Evolutionary conservation across 805 yeast genomes (phyloP), one percentile per base, ranked within the genome.

Genomic region (Saccharomycopsis selenospora): DNA sequence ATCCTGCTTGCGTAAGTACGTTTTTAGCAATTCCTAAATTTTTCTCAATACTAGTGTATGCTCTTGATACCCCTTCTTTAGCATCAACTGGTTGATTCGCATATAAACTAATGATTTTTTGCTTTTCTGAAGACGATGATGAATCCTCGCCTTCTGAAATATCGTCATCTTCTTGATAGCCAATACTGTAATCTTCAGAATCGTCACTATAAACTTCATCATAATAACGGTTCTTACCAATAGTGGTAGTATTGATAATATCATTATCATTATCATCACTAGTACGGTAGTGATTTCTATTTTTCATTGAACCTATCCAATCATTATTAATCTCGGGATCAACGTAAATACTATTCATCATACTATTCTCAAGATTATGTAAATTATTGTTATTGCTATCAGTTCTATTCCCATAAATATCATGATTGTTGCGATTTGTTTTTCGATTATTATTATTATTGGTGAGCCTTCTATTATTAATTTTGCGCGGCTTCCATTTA

Each of bases 51-150:
- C 95, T 77, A 43, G 69, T 69, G 61, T 82, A 85, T 0, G 96
- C 96, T n/a, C 73, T 72, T 50, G 70, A 73, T 11, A 90, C 61
- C 0, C 97, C 97, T 55, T 82, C 81, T 52, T 75, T 77, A 22
- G 85, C 62, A 48, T 75, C 77, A 10, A 67, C 67, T 0, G 97
- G 97, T 61, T 86, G 97, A 59, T 86, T 79, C 1, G 95, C 86
- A 63, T 89, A 88, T 17, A 85, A 69, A 65, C 95, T 85, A 3
- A 84, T 71, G 10, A 69, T 64, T 48, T 66, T 71, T 47, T 67
- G 73, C 3, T 61, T 64, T 20, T 66, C 66, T 3, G 43, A 18
- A 25, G 36, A 33, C 14, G 23, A 33, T 22, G 33, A 42, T 8
- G 27, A 36, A 47, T 2, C 41, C 49, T 36, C 48, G 17, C 10